phyloP scores from a whole-genome alignment of 1,284 basidiomycete species.

The Takashimella tepidaria region DNA sequence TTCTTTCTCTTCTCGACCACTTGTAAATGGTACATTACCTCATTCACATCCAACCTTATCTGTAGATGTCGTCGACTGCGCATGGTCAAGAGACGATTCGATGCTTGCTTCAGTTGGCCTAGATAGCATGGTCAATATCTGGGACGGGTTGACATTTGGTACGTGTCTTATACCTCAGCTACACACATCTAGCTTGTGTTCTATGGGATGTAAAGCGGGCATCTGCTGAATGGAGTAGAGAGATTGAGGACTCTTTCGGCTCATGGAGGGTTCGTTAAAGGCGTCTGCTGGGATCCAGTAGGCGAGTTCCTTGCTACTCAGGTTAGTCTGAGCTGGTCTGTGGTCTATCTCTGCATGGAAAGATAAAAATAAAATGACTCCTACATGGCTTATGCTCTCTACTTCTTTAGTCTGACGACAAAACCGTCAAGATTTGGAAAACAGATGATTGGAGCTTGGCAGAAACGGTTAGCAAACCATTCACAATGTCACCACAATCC shows the following conservation, averaged over 20 bases:
- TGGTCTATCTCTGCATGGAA: too few species aligned
- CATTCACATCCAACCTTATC: too few species aligned
- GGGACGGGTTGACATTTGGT: slow-evolving; percentile 87
- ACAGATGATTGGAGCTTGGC: slow-evolving; percentile 87
- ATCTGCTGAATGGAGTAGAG: too few species aligned
- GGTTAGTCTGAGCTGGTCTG: slow-evolving; percentile 30
- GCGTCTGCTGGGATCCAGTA: slow-evolving; percentile 96
- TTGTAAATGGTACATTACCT: too few species aligned
- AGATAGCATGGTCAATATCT: slow-evolving; percentile 85
- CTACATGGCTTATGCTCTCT: not conserved
- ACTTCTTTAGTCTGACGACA: slow-evolving; percentile 74
- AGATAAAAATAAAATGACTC: too few species aligned
- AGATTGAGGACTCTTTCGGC: slow-evolving; percentile 74
- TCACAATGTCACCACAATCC: slow-evolving; percentile 86
- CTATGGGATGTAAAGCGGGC: too few species aligned
- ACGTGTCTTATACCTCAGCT: slow-evolving; percentile 17
- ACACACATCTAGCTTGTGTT: too few species aligned
- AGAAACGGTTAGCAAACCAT: slow-evolving; percentile 78
- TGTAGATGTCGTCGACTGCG: slow-evolving; percentile 89
- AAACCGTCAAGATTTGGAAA: slow-evolving; percentile 93
- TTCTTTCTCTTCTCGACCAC: too few species aligned
- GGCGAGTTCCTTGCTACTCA: slow-evolving; percentile 92
- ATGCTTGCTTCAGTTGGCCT: slow-evolving; percentile 92
- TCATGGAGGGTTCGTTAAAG: slow-evolving; percentile 96
- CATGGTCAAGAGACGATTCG: slow-evolving; percentile 87